Percentiles rank a stretch among this genome's conserved stretches.
Conservation (phyloP, 2,329 filamentous ascomycete genomes). For the Pseudogymnoascus sp. region DNA sequence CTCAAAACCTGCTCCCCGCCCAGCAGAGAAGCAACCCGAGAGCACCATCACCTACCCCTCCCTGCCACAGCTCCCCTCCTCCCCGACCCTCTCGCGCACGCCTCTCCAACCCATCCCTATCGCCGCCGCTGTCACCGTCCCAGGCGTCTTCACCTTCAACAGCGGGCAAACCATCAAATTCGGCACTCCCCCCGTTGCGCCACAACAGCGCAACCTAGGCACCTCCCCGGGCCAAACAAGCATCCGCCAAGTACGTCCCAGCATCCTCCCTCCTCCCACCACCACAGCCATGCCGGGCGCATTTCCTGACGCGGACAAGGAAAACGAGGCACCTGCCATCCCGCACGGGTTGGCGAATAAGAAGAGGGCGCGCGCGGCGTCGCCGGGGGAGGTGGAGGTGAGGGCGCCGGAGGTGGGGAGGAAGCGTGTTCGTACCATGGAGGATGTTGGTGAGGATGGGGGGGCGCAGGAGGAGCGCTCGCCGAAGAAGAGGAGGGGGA, state of each 20-base stretch:
- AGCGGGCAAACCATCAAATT: constrained; percentile 57
- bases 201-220: constrained; percentile 41
- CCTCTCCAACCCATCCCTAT: constrained; percentile 24
- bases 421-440: constrained; percentile 32
- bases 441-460: constrained; percentile 28
- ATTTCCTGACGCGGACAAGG: constrained; percentile 44
- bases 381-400: constrained; percentile 47
- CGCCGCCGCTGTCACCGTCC: constrained; percentile 30
- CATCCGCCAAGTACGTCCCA: constrained; percentile 50
- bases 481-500: constrained; percentile 47
- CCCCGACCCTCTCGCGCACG: constrained; percentile 9
- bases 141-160: constrained; percentile 56
- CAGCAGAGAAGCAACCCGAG: not conserved
- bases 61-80: constrained; percentile 16
- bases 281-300: constrained; percentile 43
- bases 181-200: constrained; percentile 33
- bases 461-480: constrained; percentile 29
- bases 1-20: constrained; percentile 19
- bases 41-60: constrained; percentile 23
- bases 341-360: constrained; percentile 57
- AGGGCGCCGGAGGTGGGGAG: constrained; percentile 45
- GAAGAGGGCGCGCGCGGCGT: constrained; percentile 51
- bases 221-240: constrained; percentile 50
- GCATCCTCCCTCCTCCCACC: constrained; percentile 30
- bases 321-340: constrained; percentile 40